These are phyloP conservation scores for Alternaria arbusti DNA, from an alignment of 2,329 filamentous ascomycete species.

Conservation along the genomic window DNA sequence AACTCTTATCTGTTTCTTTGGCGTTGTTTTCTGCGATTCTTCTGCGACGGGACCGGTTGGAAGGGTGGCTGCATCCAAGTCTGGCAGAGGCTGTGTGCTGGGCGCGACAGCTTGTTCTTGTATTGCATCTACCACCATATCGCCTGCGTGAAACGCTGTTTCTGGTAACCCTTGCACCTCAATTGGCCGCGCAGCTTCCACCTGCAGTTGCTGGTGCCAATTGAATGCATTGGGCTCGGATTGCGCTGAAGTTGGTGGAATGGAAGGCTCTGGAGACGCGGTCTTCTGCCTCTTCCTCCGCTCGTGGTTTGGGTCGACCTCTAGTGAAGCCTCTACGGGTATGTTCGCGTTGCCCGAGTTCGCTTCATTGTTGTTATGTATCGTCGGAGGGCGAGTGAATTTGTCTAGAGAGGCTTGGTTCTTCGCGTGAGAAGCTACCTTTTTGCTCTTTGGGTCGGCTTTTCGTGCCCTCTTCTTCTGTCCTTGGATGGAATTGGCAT, in stretches of 20 bases:
- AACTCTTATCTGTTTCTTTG: constrained; percentile 48
- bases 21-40: constrained; percentile 18
- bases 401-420: constrained; percentile 36
- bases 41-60: not conserved
- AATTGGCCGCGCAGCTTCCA: constrained; percentile 21
- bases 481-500: constrained; percentile 16
- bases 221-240: constrained; percentile 10
- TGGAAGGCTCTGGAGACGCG: constrained; percentile 27
- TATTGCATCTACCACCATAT: not conserved
- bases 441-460: constrained; percentile 22
- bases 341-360: not conserved
- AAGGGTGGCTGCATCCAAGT: not conserved
- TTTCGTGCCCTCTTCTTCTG: constrained; percentile 37
- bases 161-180: not conserved
- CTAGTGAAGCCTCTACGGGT: constrained; percentile 20
- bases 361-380: not conserved
- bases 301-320: constrained; percentile 38
- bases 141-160: not conserved
- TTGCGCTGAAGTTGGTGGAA: not conserved
- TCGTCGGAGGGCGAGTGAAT: constrained; percentile 28
- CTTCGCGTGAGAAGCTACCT: constrained; percentile 8
- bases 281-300: constrained; percentile 51
- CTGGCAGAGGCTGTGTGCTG: not conserved
- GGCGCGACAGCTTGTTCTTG: not conserved
- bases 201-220: constrained; percentile 40